Percentiles rank a stretch among this genome's conserved stretches.
Conservation (phyloP, 2,329 filamentous ascomycete species). For the Thermomyces lanuginosus region DNA sequence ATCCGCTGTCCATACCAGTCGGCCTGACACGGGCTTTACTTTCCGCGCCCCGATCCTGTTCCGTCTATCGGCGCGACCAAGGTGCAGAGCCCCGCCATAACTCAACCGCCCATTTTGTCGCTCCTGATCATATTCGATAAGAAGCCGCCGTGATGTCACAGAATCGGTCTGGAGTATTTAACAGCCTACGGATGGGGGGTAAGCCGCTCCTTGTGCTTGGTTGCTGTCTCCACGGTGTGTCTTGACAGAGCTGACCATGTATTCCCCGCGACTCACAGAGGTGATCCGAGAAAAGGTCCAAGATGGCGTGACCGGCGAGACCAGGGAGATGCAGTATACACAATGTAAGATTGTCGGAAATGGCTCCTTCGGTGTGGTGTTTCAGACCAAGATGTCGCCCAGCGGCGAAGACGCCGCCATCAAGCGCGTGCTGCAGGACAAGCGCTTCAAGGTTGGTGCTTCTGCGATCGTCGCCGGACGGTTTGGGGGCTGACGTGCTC, state of each 20-base stretch:
- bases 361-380: slow-evolving; percentile 95
- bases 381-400: slow-evolving; percentile 97
- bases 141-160: slow-evolving; percentile 54
- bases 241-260: slow-evolving; percentile 2
- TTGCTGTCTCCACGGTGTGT: slow-evolving; percentile 10
- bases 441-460: slow-evolving; percentile 80
- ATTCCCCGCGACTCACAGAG: slow-evolving; percentile 41
- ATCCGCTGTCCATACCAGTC: too few relatives aligned
- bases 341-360: slow-evolving; percentile 99
- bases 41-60: slow-evolving; percentile 17
- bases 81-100: too few relatives aligned
- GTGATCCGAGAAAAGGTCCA: slow-evolving; percentile 98
- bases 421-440: slow-evolving; percentile 96
- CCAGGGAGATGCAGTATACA: slow-evolving; percentile 91
- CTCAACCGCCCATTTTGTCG: slow-evolving; percentile 10
- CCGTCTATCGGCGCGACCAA: slow-evolving; percentile 32
- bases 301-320: slow-evolving; percentile 92
- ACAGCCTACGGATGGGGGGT: slow-evolving; percentile 91
- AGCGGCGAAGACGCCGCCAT: slow-evolving; percentile 96
- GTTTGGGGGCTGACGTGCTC: slow-evolving; percentile 15
- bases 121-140: slow-evolving; percentile 10
- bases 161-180: slow-evolving; percentile 80
- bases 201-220: too few relatives aligned
- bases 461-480: background rate
- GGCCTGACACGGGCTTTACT: too few relatives aligned